phyloP scores from a whole-genome alignment of 2,329 filamentous ascomycete species.

The Monilinia laxa region DNA sequence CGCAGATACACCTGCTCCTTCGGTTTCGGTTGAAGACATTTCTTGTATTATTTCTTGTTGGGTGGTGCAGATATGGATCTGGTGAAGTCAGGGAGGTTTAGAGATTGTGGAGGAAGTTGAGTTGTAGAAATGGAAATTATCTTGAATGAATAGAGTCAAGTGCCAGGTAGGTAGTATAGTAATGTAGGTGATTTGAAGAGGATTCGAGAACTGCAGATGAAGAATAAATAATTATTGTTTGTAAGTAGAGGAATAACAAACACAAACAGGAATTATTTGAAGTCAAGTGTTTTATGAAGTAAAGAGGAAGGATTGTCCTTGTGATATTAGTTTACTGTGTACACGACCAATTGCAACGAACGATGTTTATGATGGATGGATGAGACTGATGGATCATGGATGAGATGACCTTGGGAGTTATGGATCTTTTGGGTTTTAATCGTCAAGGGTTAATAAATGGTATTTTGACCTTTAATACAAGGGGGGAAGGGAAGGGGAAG shows the following conservation, averaged over 20 bases:
- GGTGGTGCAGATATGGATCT: not conserved
- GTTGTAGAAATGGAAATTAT: not conserved
- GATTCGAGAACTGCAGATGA: not conserved
- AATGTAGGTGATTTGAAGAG: too few species aligned
- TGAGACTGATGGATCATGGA: not conserved
- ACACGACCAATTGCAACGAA: not conserved
- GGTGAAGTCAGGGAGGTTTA: constrained; percentile 14
- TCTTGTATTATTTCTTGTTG: constrained; percentile 4
- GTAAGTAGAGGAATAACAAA: not conserved
- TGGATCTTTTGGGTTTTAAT: too few species aligned
- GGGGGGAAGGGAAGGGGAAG: too few species aligned
- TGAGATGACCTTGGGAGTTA: not conserved
- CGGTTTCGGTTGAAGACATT: constrained; percentile 38
- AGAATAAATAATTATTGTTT: not conserved
- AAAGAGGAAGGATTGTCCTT: constrained; percentile 8
- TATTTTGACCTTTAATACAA: too few species aligned
- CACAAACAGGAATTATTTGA: constrained; percentile 2
- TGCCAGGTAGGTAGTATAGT: not conserved
- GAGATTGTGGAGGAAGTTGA: constrained; percentile 13
- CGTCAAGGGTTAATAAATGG: too few species aligned
- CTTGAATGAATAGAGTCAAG: not conserved
- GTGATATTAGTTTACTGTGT: not conserved
- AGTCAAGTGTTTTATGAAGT: not conserved
- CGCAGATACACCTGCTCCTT: constrained; percentile 37
- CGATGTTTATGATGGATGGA: not conserved